Conservation (phyloP, 805 yeast species). For the Metschnikowia santaceciliae region DNA sequence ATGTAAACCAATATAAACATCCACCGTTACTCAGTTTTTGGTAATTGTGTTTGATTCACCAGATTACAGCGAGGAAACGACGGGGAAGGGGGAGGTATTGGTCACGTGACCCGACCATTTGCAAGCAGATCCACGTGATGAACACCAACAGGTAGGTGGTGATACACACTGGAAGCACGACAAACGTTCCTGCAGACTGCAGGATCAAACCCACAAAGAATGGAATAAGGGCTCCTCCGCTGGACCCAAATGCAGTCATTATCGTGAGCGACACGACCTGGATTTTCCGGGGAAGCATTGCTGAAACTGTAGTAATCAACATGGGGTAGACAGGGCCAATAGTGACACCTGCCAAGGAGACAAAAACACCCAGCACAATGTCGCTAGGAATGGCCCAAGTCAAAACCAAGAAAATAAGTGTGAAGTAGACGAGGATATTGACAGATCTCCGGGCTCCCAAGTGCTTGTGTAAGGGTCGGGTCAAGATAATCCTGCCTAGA, state of each 20-base stretch:
- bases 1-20: too few species aligned
- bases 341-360: slow-evolving; percentile 17
- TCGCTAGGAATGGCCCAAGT: slow-evolving; percentile 17
- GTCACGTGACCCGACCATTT: neutral
- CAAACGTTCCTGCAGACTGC: slow-evolving; percentile 21
- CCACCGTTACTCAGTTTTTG: too few species aligned
- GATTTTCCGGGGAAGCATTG: slow-evolving; percentile 22
- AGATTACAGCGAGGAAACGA: neutral
- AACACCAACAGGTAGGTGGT: slow-evolving; percentile 17
- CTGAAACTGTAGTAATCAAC: slow-evolving; percentile 20
- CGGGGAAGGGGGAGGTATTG: neutral
- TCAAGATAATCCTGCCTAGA: slow-evolving; percentile 18
- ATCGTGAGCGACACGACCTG: slow-evolving; percentile 24
- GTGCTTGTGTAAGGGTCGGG: slow-evolving; percentile 16
- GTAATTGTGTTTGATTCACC: neutral
- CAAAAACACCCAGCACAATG: slow-evolving; percentile 17
- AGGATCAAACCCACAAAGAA: slow-evolving; percentile 22
- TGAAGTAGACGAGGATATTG: slow-evolving; percentile 8
- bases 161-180: slow-evolving; percentile 22
- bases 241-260: slow-evolving; percentile 23
- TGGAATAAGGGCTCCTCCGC: slow-evolving; percentile 24
- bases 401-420: slow-evolving; percentile 14
- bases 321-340: slow-evolving; percentile 24
- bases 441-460: slow-evolving; percentile 18
- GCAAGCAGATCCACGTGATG: slow-evolving; percentile 14